Base-by-base conservation (phyloP, 345 rosid species). In the Brassica incana region DNA sequence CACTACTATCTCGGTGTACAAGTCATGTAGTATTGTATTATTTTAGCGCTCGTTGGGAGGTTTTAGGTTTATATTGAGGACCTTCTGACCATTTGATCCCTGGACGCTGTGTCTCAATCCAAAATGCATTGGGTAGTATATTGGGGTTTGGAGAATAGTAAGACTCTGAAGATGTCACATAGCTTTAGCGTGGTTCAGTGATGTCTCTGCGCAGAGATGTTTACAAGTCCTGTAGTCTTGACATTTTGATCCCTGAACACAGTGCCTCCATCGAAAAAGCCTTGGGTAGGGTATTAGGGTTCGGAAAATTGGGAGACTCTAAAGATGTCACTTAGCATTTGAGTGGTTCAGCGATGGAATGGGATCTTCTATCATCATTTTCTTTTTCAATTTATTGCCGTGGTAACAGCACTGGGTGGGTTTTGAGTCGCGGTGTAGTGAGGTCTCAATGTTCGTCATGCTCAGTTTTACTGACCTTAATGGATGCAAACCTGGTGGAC, bases 1-100 rank as follows among this genome's bases (percentile, higher is more conserved):
- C 94, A 86, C 83, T 85, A 67, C 85, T 86, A 23, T 87, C 89
- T 88, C 83, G 85, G 81, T 87, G 88, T 88, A 70, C 85, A 84
- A 83, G 85, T 88, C 78, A 36, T 64, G 62, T 83, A 78, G 70
- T 83, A 79, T 74, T 85, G 76, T 64, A 74, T 83, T 86, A 85
- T 66, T 83, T 82, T 79, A 75, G 85, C 78, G 84, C 65, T 85
- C 87, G 80, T 35, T 83, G 14, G 50, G 40, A 60, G 75, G 33
- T 36, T 65, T 0, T 74, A 45, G 56, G 9, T 0, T 45, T 73
- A 61, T 25, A 11, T 72, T 50, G 67, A 52, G 74, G 14, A 25
- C 4, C 52, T 35, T 74, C 66, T 60, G 14, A 2, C 50, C 14
- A 59, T 59, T 59, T 59, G 63, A 20, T 59, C 63, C 45, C 9